Base-by-base conservation (phyloP, 1,139 yeast genomes). In the Pneumocystis carinii region DNA sequence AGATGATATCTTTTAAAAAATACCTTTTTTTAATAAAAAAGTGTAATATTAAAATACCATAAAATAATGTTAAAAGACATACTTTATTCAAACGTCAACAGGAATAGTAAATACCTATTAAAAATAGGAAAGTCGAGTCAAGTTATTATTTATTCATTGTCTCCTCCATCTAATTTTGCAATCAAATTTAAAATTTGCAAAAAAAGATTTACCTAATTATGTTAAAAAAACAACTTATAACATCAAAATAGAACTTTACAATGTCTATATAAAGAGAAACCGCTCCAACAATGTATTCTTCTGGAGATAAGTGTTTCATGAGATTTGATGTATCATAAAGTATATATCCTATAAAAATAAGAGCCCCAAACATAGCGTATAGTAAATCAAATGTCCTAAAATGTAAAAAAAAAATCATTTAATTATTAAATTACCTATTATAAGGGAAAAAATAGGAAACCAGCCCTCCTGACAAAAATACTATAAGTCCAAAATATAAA, bases 301-400 rank as follows among this genome's bases (percentile, higher is more conserved):
- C 96, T 66, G 94, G 85, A 71, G 86, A 87, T 69, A 81, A 86
- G 65, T 84, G 85, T 71, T 87, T 86, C 82, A 89, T 80, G 63
- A 92, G 81, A 67, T 83, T 75, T 74, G 89, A 96, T 36, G 96
- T 89, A 73, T 89, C 96, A 62, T 88, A 82, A 64, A 89, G 75
- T 64, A 89, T 81, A 72, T 86, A 89, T 8, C 84, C 81, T 29
- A 86, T 78, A 74, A 89, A 90, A 6, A 89, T 75, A 53, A 85
- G 70, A 3, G 95, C 92, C 17, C 95, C 96, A 61, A 85, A 72
- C 64, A 83, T 81, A 55, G 90, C 82, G 75, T 86, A 88, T 4
- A 84, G 75, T 68, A 85, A 73, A 70, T 86, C 89, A 61, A 81
- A 73, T 37, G 78, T 76, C 29, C 55, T 48, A 24, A 4, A 48